A percentile compares a stretch with the other conserved stretches of the same genome.
Evolutionary conservation across 148 eudicot species (phyloP).

Genomic region (Vaccinium myrtillus): DNA sequence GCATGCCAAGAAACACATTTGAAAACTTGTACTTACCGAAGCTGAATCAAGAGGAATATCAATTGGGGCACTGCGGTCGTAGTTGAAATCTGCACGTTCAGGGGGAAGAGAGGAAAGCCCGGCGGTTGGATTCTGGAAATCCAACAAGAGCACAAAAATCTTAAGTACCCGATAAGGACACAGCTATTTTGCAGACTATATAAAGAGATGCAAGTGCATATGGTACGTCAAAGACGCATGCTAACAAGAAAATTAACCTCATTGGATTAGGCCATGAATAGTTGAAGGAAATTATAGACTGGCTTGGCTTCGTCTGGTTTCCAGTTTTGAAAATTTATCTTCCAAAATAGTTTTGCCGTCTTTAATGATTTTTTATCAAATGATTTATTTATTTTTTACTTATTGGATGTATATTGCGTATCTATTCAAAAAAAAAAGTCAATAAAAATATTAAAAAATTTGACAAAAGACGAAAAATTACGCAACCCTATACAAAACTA

Average conservation of each 20-base stretch:
- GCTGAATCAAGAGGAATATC: constrained; percentile 65
- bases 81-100: constrained; percentile 55
- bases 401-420: too few species aligned
- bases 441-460: too few species aligned
- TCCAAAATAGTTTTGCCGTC: too few species aligned
- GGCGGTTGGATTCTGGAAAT: constrained; percentile 52
- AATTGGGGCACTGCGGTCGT: constrained; percentile 56
- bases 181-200: not conserved
- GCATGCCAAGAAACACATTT: not conserved
- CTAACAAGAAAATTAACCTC: not conserved
- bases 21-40: constrained; percentile 31
- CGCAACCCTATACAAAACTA: too few species aligned
- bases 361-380: too few species aligned
- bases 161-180: not conserved
- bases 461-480: too few species aligned
- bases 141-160: constrained; percentile 33
- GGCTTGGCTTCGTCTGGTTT: too few species aligned
- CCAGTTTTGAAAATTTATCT: too few species aligned
- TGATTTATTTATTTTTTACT: too few species aligned
- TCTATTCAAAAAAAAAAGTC: too few species aligned
- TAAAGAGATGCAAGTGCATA: not conserved
- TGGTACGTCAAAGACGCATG: not conserved
- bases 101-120: constrained; percentile 69
- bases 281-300: not conserved
- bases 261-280: not conserved